Evolutionary conservation across 2,329 filamentous ascomycete genomes (phyloP).

Genomic region (Colletotrichum sp.): DNA sequence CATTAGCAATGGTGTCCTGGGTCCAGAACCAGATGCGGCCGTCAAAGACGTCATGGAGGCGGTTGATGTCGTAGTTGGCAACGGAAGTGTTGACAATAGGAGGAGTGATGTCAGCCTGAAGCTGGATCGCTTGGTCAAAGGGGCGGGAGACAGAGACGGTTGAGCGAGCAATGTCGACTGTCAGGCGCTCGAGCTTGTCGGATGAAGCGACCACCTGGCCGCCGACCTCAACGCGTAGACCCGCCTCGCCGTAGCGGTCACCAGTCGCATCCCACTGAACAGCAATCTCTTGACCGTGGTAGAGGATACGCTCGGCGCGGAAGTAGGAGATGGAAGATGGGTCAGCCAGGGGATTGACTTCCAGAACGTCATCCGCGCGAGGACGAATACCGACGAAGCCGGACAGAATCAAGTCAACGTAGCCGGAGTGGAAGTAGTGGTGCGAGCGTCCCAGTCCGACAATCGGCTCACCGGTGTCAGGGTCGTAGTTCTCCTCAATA

Average conservation of each 20-base stretch:
- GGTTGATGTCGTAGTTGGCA: neutral
- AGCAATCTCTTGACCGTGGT: constrained; percentile 45
- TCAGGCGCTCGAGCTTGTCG: neutral
- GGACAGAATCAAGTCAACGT: constrained; percentile 48
- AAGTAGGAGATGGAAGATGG: constrained; percentile 42
- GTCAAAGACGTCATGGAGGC: constrained; percentile 4
- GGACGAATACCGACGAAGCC: constrained; percentile 45
- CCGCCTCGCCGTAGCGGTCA: constrained; percentile 37
- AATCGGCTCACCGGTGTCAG: constrained; percentile 30
- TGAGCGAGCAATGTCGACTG: neutral
- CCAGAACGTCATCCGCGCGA: constrained; percentile 38
- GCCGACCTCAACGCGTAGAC: constrained; percentile 42
- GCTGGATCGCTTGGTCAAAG: neutral
- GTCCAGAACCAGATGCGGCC: constrained; percentile 8
- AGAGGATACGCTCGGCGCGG: constrained; percentile 45
- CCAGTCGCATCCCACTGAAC: constrained; percentile 45
- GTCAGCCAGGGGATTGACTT: constrained; percentile 40
- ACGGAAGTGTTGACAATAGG: constrained; percentile 2
- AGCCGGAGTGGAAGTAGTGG: constrained; percentile 50
- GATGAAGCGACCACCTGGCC: constrained; percentile 23
- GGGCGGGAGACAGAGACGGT: neutral
- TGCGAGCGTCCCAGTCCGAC: constrained; percentile 26
- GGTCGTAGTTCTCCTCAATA: constrained; percentile 48
- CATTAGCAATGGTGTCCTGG: constrained; percentile 1
- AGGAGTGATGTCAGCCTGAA: neutral